These are phyloP conservation scores for Rhizopus microsporus DNA, from an alignment of 371 early-diverging fungal species.

Conservation along the genomic window DNA sequence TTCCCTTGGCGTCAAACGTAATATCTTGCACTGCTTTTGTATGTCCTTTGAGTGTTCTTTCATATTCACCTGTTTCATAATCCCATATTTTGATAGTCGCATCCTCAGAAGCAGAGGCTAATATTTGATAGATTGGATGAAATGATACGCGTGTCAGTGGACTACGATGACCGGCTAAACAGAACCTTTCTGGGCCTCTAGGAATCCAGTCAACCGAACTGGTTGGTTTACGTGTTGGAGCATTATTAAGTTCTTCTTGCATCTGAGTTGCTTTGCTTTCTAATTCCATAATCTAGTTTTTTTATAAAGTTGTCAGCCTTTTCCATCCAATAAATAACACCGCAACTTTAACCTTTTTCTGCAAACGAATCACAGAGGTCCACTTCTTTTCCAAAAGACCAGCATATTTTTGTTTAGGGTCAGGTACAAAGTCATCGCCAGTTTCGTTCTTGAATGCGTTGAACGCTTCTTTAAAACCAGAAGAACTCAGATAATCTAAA, in stretches of 20 bases:
- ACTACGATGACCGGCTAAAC: constrained; percentile 72
- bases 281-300: constrained; percentile 79
- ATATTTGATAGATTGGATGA: constrained; percentile 77
- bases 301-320: background rate
- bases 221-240: constrained; percentile 60
- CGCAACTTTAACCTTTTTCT: constrained; percentile 66
- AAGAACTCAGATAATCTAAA: constrained; percentile 79
- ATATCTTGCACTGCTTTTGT: constrained; percentile 87
- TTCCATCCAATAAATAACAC: background rate
- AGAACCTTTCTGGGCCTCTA: constrained; percentile 66
- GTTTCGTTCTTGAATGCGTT: constrained; percentile 69
- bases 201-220: constrained; percentile 76
- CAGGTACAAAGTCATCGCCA: constrained; percentile 65
- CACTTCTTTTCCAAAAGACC: constrained; percentile 91
- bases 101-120: constrained; percentile 89
- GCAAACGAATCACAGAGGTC: constrained; percentile 86
- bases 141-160: constrained; percentile 82
- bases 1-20: constrained; percentile 78
- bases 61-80: constrained; percentile 85
- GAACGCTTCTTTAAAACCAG: constrained; percentile 69
- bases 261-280: constrained; percentile 73
- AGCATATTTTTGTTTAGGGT: constrained; percentile 74
- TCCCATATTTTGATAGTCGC: constrained; percentile 89
- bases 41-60: constrained; percentile 86
- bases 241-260: constrained; percentile 70